Conservation (phyloP, 83 land plant species). For the Diphasiastrum complanatum region DNA sequence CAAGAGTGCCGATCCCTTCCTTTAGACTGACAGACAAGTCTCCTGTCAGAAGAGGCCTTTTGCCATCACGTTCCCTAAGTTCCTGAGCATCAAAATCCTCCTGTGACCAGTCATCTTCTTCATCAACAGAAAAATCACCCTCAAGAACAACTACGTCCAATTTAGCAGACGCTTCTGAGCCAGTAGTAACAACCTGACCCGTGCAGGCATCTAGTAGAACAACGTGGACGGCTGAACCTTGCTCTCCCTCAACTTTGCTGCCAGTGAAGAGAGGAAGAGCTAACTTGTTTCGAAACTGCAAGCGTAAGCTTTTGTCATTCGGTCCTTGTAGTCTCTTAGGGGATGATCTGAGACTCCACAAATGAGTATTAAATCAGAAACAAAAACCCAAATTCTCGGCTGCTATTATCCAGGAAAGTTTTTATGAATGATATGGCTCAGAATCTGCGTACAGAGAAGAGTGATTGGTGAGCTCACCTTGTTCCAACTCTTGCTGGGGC, state of each 20-base stretch:
- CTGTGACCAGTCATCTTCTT: slow-evolving; percentile 11
- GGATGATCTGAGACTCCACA: no score
- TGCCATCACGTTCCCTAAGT: slow-evolving; percentile 13
- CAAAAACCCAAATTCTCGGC: no score
- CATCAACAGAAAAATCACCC: slow-evolving; percentile 3
- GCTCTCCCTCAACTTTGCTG: slow-evolving; percentile 15
- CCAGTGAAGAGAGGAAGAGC: slow-evolving; percentile 14
- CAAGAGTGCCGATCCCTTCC: not conserved
- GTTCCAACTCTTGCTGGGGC: not conserved
- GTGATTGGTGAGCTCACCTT: not conserved
- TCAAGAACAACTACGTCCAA: slow-evolving; percentile 6
- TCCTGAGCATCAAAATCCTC: slow-evolving; percentile 6
- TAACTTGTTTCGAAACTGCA: no score
- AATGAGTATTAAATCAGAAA: no score
- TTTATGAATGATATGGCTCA: not conserved
- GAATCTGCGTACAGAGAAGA: not conserved
- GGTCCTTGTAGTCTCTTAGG: no score
- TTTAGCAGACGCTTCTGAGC: slow-evolving; percentile 10
- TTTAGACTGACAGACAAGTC: not conserved
- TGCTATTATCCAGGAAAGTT: no score
- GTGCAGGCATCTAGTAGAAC: slow-evolving; percentile 7
- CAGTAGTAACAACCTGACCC: slow-evolving; percentile 9
- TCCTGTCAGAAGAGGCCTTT: slow-evolving; percentile 10
- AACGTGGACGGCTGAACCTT: no score
- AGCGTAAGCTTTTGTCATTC: no score